Base-by-base conservation (phyloP, 495 filamentous ascomycete species). In the Cladorrhinum samala region DNA sequence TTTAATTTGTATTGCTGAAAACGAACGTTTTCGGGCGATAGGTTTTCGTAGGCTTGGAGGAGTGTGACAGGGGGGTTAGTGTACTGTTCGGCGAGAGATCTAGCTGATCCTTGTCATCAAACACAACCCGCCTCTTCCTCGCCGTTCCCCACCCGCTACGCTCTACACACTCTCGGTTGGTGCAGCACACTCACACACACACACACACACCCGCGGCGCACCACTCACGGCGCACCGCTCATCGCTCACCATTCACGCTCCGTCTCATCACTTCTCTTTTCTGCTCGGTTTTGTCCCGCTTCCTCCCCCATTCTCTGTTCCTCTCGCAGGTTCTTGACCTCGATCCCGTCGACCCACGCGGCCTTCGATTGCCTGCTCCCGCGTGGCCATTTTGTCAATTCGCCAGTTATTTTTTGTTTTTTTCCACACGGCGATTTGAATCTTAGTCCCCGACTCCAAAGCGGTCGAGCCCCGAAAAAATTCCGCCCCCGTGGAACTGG, bases 101-200 rank as follows among this genome's bases (percentile, higher is more conserved):
- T 48, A 41, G 47, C 14, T 39, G 21, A 57, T 43, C 54, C 54
- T 56, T 46, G 46, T 56, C 49, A 54, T 44, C 52, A 55, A 41
- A 44, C 39, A 46, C 50, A 33, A 50, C 54, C 54, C 58, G 36
- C 51, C 42, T 54, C 42, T 30, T 24, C 33, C 46, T 38, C 41
- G 23, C 38, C 52, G 21, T 24, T 18, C 46, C 45, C 45, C 43
- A 42, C 46, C 43, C 50, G 24, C 44, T 33, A n/a, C n/a, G n/a
- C n/a, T n/a, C n/a, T n/a, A n/a, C 46, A 51, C 27, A 49, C 55
- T 53, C 55, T 46, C 56, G 52, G 46, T 46, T 16, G 40, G 50
- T 33, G 38, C 40, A 50, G 23, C 40, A 13, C 52, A 14, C 51
- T 37, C 19, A 11, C 38, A 41, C 37, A 50, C 38, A 50, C 56